phyloP scores from a whole-genome alignment of 2,329 filamentous ascomycete species.

The Aspergillus sergii region DNA sequence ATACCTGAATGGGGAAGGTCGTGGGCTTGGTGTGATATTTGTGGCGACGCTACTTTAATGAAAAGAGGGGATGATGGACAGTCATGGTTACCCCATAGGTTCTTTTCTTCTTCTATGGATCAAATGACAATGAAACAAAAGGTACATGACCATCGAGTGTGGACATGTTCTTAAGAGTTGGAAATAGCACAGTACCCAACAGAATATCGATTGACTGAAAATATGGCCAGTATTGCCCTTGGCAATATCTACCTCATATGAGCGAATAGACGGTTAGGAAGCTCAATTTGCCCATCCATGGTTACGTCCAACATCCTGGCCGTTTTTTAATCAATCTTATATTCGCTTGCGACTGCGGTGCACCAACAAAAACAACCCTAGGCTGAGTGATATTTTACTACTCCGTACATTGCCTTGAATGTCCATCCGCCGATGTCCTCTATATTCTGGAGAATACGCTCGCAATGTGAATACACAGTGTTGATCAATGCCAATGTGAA shows the following conservation, averaged over 20 bases:
- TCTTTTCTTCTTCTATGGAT: background rate
- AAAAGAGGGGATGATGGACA: constrained; percentile 23
- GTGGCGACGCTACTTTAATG: constrained; percentile 17
- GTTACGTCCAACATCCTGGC: background rate
- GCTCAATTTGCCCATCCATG: background rate
- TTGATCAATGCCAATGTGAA: background rate
- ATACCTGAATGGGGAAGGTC: constrained; percentile 6
- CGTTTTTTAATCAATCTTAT: background rate
- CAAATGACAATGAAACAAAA: background rate
- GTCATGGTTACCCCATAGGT: background rate
- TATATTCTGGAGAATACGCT: background rate
- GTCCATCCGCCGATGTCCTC: background rate
- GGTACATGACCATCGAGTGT: too few relatives aligned
- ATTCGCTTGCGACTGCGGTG: background rate
- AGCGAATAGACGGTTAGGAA: background rate
- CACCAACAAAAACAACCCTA: too few relatives aligned
- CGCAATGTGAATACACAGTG: background rate
- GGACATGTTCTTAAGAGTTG: too few relatives aligned
- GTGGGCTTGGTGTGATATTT: constrained; percentile 5
- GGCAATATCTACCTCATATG: background rate
- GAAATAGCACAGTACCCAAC: background rate
- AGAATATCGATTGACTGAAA: background rate
- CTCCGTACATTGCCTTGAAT: background rate
- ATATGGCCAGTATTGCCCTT: background rate
- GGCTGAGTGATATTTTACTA: background rate